phyloP scores from a whole-genome alignment of 208 protist species.

The Blechomonas ayalai region DNA sequence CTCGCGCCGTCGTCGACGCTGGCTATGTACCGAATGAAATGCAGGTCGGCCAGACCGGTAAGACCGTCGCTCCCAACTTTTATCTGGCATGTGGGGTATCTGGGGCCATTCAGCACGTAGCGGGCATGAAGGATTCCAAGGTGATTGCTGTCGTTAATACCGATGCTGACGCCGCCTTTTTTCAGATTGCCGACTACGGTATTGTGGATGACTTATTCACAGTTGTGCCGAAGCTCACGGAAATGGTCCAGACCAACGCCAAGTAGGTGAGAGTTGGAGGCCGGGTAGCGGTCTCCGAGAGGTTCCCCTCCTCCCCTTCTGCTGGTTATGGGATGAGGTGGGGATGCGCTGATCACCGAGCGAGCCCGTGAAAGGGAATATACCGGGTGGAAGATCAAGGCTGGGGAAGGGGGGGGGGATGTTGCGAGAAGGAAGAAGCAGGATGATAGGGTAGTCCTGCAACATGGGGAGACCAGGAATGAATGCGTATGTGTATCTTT shows the following conservation, averaged over 20 bases:
- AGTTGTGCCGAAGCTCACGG: conserved; percentile 89
- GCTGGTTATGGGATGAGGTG: no score
- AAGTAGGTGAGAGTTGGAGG: conserved; percentile 29
- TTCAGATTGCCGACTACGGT: conserved; percentile 96
- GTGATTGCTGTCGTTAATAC: conserved; percentile 96
- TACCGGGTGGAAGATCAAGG: no score
- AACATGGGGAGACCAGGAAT: no score
- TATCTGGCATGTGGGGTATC: conserved; percentile 97
- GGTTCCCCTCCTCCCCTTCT: no score
- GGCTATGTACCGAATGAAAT: conserved; percentile 91
- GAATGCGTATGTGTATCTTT: no score
- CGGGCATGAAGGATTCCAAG: conserved; percentile 99
- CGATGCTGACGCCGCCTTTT: conserved; percentile 97
- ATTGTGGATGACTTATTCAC: conserved; percentile 96
- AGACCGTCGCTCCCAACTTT: conserved; percentile 97
- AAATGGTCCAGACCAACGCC: conserved; percentile 60
- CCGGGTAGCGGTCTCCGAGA: no score
- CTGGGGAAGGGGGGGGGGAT: no score
- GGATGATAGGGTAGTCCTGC: no score
- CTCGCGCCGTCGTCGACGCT: conserved; percentile 96
- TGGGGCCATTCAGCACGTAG: conserved; percentile 95
- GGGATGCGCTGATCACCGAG: no score
- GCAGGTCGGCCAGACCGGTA: conserved; percentile 98
- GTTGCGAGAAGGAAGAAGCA: no score
- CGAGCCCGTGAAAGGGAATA: no score